Evolutionary conservation across 2,329 filamentous ascomycete species (phyloP).

Genomic region (Dactylellina drechsleri): DNA sequence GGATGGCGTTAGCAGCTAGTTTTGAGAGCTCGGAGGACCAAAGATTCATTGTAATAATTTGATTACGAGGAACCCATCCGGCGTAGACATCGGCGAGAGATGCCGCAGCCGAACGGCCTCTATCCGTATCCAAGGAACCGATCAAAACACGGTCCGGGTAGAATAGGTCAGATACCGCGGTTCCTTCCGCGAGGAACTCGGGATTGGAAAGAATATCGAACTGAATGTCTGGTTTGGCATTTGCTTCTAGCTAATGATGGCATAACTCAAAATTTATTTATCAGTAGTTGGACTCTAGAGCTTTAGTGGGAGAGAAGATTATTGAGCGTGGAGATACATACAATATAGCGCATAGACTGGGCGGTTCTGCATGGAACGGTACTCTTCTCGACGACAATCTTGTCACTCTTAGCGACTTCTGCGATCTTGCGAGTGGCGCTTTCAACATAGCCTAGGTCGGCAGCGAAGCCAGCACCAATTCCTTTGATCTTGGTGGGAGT

Average conservation of each 20-base stretch:
- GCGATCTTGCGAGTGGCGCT: constrained; percentile 75
- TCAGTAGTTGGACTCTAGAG: not conserved
- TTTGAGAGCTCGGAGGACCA: constrained; percentile 84
- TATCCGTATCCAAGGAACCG: constrained; percentile 71
- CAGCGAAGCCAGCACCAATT: constrained; percentile 75
- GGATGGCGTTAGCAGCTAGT: constrained; percentile 80
- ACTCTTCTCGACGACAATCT: constrained; percentile 83
- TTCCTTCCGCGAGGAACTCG: constrained; percentile 82
- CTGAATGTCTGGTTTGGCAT: constrained; percentile 70
- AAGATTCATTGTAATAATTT: constrained; percentile 77
- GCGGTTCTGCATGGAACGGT: constrained; percentile 82
- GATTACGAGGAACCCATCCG: constrained; percentile 74
- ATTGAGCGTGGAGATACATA: constrained; percentile 61
- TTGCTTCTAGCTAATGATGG: constrained; percentile 56
- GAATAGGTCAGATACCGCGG: constrained; percentile 76
- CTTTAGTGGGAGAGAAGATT: not conserved
- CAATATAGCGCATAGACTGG: constrained; percentile 74
- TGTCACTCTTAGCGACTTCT: constrained; percentile 71
- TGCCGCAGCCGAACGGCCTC: constrained; percentile 72
- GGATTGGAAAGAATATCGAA: constrained; percentile 85
- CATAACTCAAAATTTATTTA: not conserved
- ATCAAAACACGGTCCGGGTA: constrained; percentile 79
- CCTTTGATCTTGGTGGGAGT: constrained; percentile 80
- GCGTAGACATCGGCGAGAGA: constrained; percentile 74
- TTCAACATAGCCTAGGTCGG: constrained; percentile 78